These are phyloP conservation scores for Penicillium robsamsonii DNA, from an alignment of 495 filamentous ascomycete species.

Conservation along the genomic window DNA sequence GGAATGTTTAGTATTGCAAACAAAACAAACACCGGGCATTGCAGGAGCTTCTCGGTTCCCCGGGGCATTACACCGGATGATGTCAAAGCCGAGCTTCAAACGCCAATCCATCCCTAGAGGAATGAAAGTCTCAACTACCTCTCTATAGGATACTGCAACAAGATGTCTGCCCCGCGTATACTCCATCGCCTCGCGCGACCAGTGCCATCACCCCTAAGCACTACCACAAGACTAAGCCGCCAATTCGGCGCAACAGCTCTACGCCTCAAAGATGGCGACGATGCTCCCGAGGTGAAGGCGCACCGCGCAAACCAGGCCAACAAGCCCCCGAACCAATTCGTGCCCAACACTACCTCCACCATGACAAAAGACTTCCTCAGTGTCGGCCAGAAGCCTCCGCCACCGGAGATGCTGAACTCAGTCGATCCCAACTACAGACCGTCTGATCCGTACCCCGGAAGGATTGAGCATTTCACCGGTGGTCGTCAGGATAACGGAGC, in stretches of 20 bases:
- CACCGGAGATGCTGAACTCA: constrained; percentile 59
- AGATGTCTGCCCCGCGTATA: constrained; percentile 41
- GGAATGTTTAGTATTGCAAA: constrained; percentile 31
- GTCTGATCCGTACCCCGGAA: constrained; percentile 57
- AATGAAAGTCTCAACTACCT: constrained; percentile 2
- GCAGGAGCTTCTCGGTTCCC: constrained; percentile 24
- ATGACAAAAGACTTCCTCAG: constrained; percentile 61
- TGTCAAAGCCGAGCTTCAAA: constrained; percentile 36
- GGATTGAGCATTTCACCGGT: constrained; percentile 62
- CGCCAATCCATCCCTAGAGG: constrained; percentile 15
- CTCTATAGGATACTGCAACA: constrained; percentile 11
- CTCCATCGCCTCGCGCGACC: constrained; percentile 34
- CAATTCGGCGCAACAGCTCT: constrained; percentile 38
- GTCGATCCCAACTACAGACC: constrained; percentile 57
- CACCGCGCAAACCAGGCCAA: constrained; percentile 54
- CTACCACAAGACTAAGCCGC: constrained; percentile 27
- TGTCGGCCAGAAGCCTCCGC: constrained; percentile 54
- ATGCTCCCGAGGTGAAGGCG: constrained; percentile 38
- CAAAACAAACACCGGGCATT: constrained; percentile 35
- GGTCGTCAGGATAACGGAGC: constrained; percentile 51
- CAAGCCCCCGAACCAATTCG: constrained; percentile 57
- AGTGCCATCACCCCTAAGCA: constrained; percentile 22
- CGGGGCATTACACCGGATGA: constrained; percentile 35
- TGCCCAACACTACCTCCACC: constrained; percentile 64
- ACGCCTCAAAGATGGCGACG: constrained; percentile 32